Base-by-base conservation (phyloP, 495 filamentous ascomycete species). In the Podospora pseudoanserina region DNA sequence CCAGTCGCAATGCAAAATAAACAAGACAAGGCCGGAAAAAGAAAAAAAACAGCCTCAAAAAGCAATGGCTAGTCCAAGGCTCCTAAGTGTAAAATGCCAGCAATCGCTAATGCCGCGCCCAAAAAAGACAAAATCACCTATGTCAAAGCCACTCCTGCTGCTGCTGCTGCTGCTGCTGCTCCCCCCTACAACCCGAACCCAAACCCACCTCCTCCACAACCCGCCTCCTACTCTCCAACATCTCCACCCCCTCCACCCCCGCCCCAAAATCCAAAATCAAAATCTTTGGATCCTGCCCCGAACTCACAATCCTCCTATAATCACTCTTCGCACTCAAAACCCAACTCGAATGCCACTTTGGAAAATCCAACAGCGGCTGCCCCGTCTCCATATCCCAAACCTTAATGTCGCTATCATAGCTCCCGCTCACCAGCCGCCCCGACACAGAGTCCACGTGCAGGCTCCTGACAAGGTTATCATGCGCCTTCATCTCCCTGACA, bases 301-400 rank as follows among this genome's bases (percentile, higher is more conserved):
- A 96, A 65, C 91, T 92, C 58, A 99, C 89, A 66, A 99, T 93
- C 49, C 95, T 86, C 60, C 94, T 84, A 76, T 97, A 97, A 77
- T 99, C 95, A 39, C 90, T 91, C 80, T 98, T 97, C 28, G 96
- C 95, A 68, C 91, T 92, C 56, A 99, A 79, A 72, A 97, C 96
- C 96, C 96, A 98, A 73, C 92, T 96, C 18, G 90, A 89, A 54
- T 96, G 95, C 92, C 92, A 98, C 65, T 90, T 88, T 19, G 91
- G 90, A 69, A 97, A 91, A 67, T 91, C 86, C 62, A 93, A 85
- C 34, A 92, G 84, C 54, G 89, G 80, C 60, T 87, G 82, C 32
- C 93, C 93, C 4, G 87, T 88, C 60, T 89, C 86, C 71, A 92
- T 86, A 71, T 97, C 91, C 76, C 90, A 97, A 5, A 97, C 92